phyloP scores from a whole-genome alignment of 176 grass and related monocot genomes.

The Eremochloa ophiuroides region DNA sequence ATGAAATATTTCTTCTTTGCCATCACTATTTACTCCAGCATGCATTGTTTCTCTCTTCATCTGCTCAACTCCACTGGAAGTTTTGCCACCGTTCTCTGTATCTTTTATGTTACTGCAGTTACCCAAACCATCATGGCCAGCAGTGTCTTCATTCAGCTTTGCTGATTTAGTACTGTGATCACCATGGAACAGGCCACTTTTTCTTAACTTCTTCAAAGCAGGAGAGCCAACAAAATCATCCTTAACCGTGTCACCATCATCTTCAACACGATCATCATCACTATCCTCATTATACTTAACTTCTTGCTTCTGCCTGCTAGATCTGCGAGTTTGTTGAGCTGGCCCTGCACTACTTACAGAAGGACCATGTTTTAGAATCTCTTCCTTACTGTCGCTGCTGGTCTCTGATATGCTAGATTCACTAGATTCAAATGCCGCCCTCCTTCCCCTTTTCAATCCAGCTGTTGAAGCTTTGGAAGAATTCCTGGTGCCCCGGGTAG shows the following conservation, averaged over 20 bases:
- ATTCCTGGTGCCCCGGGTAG: constrained; percentile 18
- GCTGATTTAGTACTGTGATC: constrained; percentile 6
- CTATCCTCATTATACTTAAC: constrained; percentile 64
- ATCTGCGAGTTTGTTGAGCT: constrained; percentile 43
- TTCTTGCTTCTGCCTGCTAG: constrained; percentile 62
- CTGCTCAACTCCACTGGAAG: constrained; percentile 25
- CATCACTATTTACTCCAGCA: background rate
- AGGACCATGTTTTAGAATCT: constrained; percentile 21
- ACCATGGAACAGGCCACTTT: constrained; percentile 14
- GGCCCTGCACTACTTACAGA: constrained; percentile 21
- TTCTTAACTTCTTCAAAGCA: constrained; percentile 38
- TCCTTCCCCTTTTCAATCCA: constrained; percentile 59
- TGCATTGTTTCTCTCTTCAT: constrained; percentile 18
- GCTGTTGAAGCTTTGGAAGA: constrained; percentile 36
- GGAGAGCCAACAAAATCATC: constrained; percentile 27
- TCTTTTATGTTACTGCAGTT: constrained; percentile 14
- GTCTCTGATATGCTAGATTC: constrained; percentile 51
- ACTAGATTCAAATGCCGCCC: constrained; percentile 35
- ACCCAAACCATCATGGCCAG: constrained; percentile 19
- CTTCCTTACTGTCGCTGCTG: constrained; percentile 42
- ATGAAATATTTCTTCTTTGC: constrained; percentile 26
- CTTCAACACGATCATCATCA: constrained; percentile 39
- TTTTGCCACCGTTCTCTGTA: background rate
- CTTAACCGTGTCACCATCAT: constrained; percentile 17
- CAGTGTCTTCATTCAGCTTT: constrained; percentile 20